A percentile compares a stretch with the other conserved stretches of the same genome.
Conservation (phyloP, 768 basidiomycete species). For the Agaricus sinodeliciosus region DNA sequence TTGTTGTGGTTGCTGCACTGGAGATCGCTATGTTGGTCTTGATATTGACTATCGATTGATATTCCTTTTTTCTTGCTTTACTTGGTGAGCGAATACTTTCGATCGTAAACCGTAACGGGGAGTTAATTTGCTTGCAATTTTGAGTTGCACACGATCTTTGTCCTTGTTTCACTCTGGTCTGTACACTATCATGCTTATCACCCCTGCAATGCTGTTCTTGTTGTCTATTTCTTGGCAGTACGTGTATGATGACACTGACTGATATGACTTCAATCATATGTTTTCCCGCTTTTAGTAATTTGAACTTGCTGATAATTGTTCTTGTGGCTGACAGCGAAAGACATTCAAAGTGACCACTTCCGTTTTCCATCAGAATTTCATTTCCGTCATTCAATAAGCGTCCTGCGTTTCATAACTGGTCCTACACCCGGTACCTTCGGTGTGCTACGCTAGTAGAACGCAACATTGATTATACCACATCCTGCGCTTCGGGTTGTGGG, state of each 20-base stretch:
- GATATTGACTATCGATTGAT: slow-evolving; percentile 29
- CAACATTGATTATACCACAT: no score
- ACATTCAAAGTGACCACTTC: no score
- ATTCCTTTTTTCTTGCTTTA: background rate
- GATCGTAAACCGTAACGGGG: background rate
- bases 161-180: background rate
- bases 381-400: no score
- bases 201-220: background rate
- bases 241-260: background rate
- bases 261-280: background rate
- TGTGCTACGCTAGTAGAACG: no score
- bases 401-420: no score
- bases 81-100: background rate
- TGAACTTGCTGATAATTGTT: no score
- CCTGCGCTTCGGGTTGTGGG: no score
- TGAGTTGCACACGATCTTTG: no score
- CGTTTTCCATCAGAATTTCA: no score
- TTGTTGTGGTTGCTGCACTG: slow-evolving; percentile 51
- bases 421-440: no score
- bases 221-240: background rate
- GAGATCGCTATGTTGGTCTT: slow-evolving; percentile 64
- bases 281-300: no score
- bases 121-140: background rate
- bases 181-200: background rate
- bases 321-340: no score